Percentiles rank a stretch among this genome's conserved stretches.
These are phyloP conservation scores for Tolypocladium tundrense DNA, from an alignment of 2,329 filamentous ascomycete genomes.

Conservation along the genomic window DNA sequence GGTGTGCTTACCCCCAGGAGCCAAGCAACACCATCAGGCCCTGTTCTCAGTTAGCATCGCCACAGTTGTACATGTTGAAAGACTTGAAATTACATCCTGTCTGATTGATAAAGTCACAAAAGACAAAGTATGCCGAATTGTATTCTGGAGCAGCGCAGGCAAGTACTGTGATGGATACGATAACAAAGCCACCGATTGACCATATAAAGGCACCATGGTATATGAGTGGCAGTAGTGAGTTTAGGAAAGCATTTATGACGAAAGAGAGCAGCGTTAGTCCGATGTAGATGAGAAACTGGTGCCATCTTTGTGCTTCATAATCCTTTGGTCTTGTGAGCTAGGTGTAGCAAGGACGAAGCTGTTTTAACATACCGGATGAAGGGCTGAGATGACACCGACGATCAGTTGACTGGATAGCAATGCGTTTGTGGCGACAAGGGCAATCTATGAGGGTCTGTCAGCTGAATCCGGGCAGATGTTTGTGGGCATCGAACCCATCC, in stretches of 20 bases:
- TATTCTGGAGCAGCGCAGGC: conserved; percentile 55
- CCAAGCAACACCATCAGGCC: conserved; percentile 23
- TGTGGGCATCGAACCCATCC: conserved; percentile 39
- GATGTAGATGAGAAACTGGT: conserved; percentile 51
- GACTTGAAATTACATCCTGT: conserved; percentile 14
- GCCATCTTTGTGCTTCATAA: conserved; percentile 51
- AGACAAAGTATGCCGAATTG: conserved; percentile 19
- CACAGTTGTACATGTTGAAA: background rate
- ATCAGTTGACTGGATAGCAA: conserved; percentile 58
- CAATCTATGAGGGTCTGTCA: conserved; percentile 26
- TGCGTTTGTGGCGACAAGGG: conserved; percentile 56
- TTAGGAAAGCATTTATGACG: conserved; percentile 18
- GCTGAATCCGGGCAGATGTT: background rate
- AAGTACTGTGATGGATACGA: conserved; percentile 60
- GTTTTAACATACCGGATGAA: conserved; percentile 29
- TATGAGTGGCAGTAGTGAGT: conserved; percentile 26
- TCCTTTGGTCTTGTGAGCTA: conserved; percentile 7
- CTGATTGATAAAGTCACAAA: conserved; percentile 19
- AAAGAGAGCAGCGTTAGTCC: conserved; percentile 17
- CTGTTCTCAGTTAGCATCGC: background rate
- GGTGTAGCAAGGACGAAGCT: background rate
- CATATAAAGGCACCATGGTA: conserved; percentile 60
- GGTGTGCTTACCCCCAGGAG: conserved; percentile 14
- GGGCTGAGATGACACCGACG: conserved; percentile 52
- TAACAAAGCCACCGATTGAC: conserved; percentile 56